phyloP scores from a whole-genome alignment of 257 asterid genomes.

The Nemophila menziesii region DNA sequence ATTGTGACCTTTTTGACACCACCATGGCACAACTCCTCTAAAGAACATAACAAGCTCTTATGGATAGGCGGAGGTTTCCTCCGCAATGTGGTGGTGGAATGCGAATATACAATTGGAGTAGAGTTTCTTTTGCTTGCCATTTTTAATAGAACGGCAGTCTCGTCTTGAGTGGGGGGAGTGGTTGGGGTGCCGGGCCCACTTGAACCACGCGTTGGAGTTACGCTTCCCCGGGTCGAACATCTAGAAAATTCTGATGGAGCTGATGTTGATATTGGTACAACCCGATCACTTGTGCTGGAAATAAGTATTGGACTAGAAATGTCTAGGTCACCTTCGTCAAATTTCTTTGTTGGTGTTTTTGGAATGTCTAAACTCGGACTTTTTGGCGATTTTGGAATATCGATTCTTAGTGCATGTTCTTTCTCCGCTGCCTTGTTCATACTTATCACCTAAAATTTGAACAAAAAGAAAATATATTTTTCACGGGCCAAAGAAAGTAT shows the following conservation, averaged over 20 bases:
- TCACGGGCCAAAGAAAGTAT: background rate
- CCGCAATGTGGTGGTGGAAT: conserved; percentile 32
- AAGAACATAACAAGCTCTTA: conserved; percentile 73
- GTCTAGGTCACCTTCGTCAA: conserved; percentile 16
- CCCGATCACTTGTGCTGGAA: conserved; percentile 51
- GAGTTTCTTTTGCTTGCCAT: conserved; percentile 33
- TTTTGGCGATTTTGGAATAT: background rate
- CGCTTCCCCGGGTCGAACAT: conserved; percentile 21
- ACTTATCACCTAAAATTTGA: conserved; percentile 42
- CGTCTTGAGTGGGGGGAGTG: conserved; percentile 30
- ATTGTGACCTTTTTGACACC: conserved; percentile 66
- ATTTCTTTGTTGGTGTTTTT: conserved; percentile 23
- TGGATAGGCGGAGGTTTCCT: conserved; percentile 54
- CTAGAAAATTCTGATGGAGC: conserved; percentile 4
- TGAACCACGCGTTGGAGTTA: conserved; percentile 18
- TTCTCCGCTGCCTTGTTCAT: conserved; percentile 51
- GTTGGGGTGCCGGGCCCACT: conserved; percentile 31
- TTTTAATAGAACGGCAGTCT: conserved; percentile 18
- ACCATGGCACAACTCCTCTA: conserved; percentile 74
- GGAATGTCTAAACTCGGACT: conserved; percentile 2
- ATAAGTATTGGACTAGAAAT: conserved; percentile 57
- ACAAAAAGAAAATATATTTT: no score
- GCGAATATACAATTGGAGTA: conserved; percentile 69
- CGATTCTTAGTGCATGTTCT: conserved; percentile 21
- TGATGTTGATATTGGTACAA: conserved; percentile 20